Base-by-base conservation (phyloP, 768 basidiomycete genomes). In the Podaxis sp. region DNA sequence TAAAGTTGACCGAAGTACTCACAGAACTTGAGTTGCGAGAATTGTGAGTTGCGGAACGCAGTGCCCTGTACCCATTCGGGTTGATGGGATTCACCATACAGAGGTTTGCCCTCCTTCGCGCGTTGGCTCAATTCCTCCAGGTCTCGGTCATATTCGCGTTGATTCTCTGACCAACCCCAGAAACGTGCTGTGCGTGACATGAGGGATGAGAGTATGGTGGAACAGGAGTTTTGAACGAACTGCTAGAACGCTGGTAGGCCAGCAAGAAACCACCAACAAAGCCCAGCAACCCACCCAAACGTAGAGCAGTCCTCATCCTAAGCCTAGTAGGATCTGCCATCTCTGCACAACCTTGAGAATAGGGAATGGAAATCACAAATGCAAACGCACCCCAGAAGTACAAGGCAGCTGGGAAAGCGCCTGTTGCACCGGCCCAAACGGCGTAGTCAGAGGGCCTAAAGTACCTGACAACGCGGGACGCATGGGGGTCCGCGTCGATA, bases 111-210 rank as follows among this genome's bases (percentile, higher is more conserved):
- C 62, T 88, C 84, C 65, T 76, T 75, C 2, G 85, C 89, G 23
- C 85, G 85, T 64, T 90, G 85, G 50, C 83, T 84, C 47, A 98
- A 78, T 72, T 98, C 96, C 14, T 78, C 79, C 42, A 87, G 68
- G 71, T 98, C 96, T 73, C 78, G 80, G 54, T 83, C 83, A 65
- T 90, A 83, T 72, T 98, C 96, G 14, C 84, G 80, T 64, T 85
- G 83, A 75, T 96, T 96, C 75, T 96, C 93, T 5, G 85, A 76
- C 93, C 93, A 95, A 55, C 93, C 93, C 92, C 91, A 95, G 79
- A 96, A 92, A n/a, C 93, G 93, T 70, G 84, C 91, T 93, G 68
- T 56, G 13, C 46, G 51, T 28, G 58, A 62, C 23, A 52, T 66
- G 21, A 66, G 44, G 16, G 42, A 36, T 53, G 36, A 57, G n/a